These are phyloP conservation scores for Chiua sp. DNA, from an alignment of 1,284 basidiomycete species.

Conservation along the genomic window DNA sequence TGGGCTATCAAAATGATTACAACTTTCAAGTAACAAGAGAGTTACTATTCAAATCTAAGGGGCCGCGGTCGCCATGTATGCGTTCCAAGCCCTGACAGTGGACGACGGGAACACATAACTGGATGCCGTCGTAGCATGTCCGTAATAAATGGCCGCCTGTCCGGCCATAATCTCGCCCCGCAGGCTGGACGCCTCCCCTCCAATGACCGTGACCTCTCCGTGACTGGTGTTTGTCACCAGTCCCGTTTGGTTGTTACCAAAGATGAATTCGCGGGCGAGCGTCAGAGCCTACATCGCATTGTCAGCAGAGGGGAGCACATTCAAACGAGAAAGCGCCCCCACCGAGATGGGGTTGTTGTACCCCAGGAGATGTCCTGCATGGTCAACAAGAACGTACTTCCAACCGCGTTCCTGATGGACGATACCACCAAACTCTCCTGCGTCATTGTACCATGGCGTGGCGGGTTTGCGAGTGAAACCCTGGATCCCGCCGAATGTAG, in stretches of 20 bases:
- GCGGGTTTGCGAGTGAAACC: constrained; percentile 70
- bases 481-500: constrained; percentile 73
- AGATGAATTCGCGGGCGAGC: constrained; percentile 61
- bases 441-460: constrained; percentile 66
- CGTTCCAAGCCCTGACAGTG: constrained; percentile 60
- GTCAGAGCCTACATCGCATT: constrained; percentile 48
- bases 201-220: constrained; percentile 44
- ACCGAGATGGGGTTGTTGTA: constrained; percentile 57
- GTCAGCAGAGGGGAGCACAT: not conserved
- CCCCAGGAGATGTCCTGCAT: constrained; percentile 63
- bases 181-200: constrained; percentile 54
- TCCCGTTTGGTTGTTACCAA: constrained; percentile 58
- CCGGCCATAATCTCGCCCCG: constrained; percentile 53
- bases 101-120: constrained; percentile 56
- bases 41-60: too few relatives aligned
- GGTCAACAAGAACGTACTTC: constrained; percentile 64
- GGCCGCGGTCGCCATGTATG: constrained; percentile 41
- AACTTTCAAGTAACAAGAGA: too few relatives aligned
- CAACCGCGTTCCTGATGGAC: constrained; percentile 73
- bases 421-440: constrained; percentile 63
- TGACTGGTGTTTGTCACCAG: constrained; percentile 42
- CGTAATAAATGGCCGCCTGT: constrained; percentile 55
- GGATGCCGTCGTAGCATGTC: constrained; percentile 48
- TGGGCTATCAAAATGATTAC: too few relatives aligned
- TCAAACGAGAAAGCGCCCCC: constrained; percentile 25